Evolutionary conservation across 208 protist genomes (phyloP).

Genomic region (Plasmodiophora brassicae): DNA sequence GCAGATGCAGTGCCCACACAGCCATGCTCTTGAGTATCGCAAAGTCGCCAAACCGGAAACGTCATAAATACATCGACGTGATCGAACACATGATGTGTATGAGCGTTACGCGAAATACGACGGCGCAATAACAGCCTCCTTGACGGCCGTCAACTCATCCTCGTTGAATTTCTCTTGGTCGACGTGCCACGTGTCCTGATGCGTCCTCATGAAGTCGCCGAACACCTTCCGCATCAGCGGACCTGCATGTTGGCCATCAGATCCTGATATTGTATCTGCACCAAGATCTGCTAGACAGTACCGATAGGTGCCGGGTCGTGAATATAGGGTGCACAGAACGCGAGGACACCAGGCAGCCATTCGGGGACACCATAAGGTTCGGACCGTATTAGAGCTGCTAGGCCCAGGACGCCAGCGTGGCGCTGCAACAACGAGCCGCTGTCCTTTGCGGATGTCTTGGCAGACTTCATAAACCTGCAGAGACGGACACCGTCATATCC

Average conservation of each 20-base stretch:
- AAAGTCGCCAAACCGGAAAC: background rate
- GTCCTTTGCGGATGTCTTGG: background rate
- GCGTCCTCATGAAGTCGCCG: background rate
- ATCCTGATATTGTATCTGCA: background rate
- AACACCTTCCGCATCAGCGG: background rate
- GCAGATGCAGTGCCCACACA: background rate
- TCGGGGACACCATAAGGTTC: constrained; percentile 6
- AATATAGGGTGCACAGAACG: background rate
- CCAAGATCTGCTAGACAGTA: background rate
- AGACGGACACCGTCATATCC: no score
- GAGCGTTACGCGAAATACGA: constrained; percentile 20
- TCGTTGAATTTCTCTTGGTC: constrained; percentile 22
- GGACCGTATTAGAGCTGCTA: background rate
- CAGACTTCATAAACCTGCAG: background rate
- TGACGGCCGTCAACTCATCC: constrained; percentile 1
- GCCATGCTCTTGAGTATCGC: background rate
- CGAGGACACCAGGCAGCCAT: background rate
- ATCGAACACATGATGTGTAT: no score
- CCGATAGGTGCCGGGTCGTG: constrained; percentile 14
- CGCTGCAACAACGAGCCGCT: background rate
- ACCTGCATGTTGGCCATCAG: background rate
- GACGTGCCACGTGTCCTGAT: constrained; percentile 30
- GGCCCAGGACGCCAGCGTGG: background rate
- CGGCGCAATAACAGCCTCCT: background rate
- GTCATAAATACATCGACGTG: no score